These are phyloP conservation scores for Oryza australiensis DNA, from an alignment of 176 grass and related monocot species.

Conservation along the genomic window DNA sequence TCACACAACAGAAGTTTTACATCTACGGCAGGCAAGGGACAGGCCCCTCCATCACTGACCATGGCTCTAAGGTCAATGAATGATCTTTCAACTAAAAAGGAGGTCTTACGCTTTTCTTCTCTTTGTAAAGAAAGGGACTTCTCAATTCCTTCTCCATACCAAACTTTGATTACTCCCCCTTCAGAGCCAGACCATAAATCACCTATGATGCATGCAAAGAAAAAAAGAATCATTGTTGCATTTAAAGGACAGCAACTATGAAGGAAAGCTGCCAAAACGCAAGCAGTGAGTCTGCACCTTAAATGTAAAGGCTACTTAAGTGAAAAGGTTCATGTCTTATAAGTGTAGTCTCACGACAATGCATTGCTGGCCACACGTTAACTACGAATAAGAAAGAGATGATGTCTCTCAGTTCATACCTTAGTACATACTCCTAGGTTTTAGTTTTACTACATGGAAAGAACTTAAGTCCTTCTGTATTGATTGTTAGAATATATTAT, in stretches of 20 bases:
- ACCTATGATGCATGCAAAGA: conserved; percentile 47
- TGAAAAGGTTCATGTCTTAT: neutral
- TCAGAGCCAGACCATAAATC: conserved; percentile 91
- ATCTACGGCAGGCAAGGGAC: conserved; percentile 73
- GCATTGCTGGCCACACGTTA: neutral
- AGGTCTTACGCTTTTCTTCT: conserved; percentile 73
- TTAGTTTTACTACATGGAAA: neutral
- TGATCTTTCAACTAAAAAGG: conserved; percentile 76
- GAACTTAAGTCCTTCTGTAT: neutral
- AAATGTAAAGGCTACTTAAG: conserved; percentile 9
- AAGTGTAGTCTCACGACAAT: neutral
- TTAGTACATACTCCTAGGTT: neutral
- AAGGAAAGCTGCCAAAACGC: neutral
- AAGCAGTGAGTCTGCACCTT: neutral
- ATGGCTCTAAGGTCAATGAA: conserved; percentile 73
- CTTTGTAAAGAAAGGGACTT: conserved; percentile 58
- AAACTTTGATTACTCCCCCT: conserved; percentile 80
- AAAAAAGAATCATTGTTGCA: conserved; percentile 24
- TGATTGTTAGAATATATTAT: neutral
- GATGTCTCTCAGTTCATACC: neutral
- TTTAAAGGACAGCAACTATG: conserved; percentile 4
- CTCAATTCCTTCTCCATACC: conserved; percentile 68
- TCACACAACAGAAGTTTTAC: conserved; percentile 85
- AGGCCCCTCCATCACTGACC: conserved; percentile 70
- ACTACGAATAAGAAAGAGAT: neutral